Base-by-base conservation (phyloP, 768 basidiomycete species). In the Phlebiopsis gigantea region DNA sequence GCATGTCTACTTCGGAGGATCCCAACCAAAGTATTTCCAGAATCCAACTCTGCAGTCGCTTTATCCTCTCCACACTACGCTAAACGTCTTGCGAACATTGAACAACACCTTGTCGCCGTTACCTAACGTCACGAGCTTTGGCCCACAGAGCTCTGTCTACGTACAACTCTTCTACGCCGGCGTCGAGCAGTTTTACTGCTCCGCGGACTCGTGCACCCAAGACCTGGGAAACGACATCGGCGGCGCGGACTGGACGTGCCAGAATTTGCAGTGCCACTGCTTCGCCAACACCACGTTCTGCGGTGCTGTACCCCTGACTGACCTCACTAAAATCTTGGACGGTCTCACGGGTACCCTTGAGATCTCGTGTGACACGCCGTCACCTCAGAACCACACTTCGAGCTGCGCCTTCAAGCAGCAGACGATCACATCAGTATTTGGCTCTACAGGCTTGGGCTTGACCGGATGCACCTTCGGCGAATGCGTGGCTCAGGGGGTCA, bases 111-210 rank as follows among this genome's bases (percentile, higher is more conserved):
- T 86, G n/a, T 83, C 88, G 0, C 91, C 90, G 0, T 65, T 85
- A 50, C 81, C 85, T 5, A 80, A 85, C 56, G 66, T 75, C 4
- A 84, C 84, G 5, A 76, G 82, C 6, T 84, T 84, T 60, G 87
- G 86, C 25, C 30, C 66, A 7, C 69, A 73, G 15, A 77, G 81
- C 10, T 74, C 79, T 7, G 69, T 79, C n/a, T 84, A 78, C 57
- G 85, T 85, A 0, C 88, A 91, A 61, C 73, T 93, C 5, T 84
- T 87, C 69, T 93, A 91, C 68, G 76, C 76, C n/a, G 85, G 88
- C 9, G 81, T 85, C 29, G 90, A 94, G 66, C 93, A 97, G 65
- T 98, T 98, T 72, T 89, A 81, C 68, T 98, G 95, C 68, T 58
- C 72, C 9, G 91, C 92, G 0, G 74, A 82, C 60, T 73, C 77